phyloP scores from a whole-genome alignment of 108 stramenopile species.

The Craspedostauros australis region DNA sequence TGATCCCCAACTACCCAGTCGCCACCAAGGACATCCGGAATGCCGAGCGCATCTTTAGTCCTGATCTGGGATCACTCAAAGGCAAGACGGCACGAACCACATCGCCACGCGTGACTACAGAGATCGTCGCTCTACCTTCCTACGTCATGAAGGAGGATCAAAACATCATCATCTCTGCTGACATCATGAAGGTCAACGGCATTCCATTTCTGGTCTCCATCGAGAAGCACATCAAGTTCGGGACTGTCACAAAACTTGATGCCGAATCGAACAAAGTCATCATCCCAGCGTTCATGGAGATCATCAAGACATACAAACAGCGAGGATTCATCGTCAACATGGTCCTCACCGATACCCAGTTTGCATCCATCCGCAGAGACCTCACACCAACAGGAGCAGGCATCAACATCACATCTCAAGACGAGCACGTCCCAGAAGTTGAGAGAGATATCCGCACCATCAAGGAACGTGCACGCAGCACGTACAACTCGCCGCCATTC shows the following conservation, averaged over 20 bases:
- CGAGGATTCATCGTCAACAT: slow-evolving; percentile 20
- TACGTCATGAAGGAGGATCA: slow-evolving; percentile 7
- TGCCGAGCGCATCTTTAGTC: slow-evolving; percentile 30
- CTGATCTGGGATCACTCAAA: slow-evolving; percentile 24
- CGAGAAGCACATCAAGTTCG: slow-evolving; percentile 12
- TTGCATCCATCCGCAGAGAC: neutral
- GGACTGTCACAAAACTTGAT: slow-evolving; percentile 5
- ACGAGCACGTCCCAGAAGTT: slow-evolving; percentile 25
- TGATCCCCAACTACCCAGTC: slow-evolving; percentile 32
- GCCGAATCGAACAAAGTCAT: neutral
- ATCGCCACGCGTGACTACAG: slow-evolving; percentile 5
- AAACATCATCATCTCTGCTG: slow-evolving; percentile 19
- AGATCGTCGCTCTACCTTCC: slow-evolving; percentile 15
- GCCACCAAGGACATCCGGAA: slow-evolving; percentile 16
- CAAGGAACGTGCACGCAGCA: slow-evolving; percentile 24
- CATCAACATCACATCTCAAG: slow-evolving; percentile 7
- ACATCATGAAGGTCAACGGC: slow-evolving; percentile 31
- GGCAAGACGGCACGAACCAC: slow-evolving; percentile 24
- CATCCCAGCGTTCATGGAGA: neutral
- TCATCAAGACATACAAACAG: slow-evolving; percentile 1
- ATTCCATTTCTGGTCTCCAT: slow-evolving; percentile 29
- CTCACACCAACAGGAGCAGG: neutral
- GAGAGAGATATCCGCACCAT: slow-evolving; percentile 21
- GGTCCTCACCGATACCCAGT: slow-evolving; percentile 11
- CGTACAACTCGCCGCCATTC: slow-evolving; percentile 19